phyloP scores from a whole-genome alignment of 352 stramenopile species.

The Hyaloperonospora arabidopsidis region DNA sequence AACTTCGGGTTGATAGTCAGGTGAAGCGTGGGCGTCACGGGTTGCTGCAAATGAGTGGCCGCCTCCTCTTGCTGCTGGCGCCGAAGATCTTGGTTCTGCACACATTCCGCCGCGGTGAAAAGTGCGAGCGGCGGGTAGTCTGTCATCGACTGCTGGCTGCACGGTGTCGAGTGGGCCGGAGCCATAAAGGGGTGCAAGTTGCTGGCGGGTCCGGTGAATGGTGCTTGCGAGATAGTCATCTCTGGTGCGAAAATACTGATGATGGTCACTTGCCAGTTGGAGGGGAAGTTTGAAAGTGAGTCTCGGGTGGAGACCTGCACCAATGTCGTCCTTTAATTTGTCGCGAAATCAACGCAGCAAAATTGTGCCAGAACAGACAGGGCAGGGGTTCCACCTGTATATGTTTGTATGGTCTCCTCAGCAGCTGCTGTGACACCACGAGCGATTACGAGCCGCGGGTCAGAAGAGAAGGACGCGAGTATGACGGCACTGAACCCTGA shows the following conservation, averaged over 20 bases:
- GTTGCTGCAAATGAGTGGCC: not conserved
- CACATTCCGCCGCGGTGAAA: constrained; percentile 24
- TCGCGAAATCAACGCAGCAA: constrained; percentile 22
- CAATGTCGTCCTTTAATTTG: constrained; percentile 3
- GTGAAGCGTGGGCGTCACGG: constrained; percentile 9
- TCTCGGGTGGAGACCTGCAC: not conserved
- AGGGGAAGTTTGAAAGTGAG: constrained; percentile 34
- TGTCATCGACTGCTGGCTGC: constrained; percentile 26
- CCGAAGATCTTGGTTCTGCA: constrained; percentile 22
- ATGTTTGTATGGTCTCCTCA: constrained; percentile 12
- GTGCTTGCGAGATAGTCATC: constrained; percentile 22
- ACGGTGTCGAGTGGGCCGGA: constrained; percentile 19
- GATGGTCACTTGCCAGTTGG: constrained; percentile 8
- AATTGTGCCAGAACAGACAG: constrained; percentile 24
- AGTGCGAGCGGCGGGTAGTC: constrained; percentile 23
- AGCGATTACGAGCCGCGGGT: constrained; percentile 18
- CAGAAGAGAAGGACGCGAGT: constrained; percentile 6
- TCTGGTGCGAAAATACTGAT: too few relatives aligned
- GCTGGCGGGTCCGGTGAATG: constrained; percentile 9
- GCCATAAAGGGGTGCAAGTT: constrained; percentile 24
- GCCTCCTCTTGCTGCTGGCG: constrained; percentile 12
- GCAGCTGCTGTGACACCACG: constrained; percentile 17
- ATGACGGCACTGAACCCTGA: constrained; percentile 8
- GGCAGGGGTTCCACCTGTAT: constrained; percentile 9
- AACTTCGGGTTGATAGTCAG: constrained; percentile 39